A percentile compares a stretch with the other conserved stretches of the same genome.
Conservation (phyloP, 1,284 basidiomycete species). For the Heterobasidion irregulare region DNA sequence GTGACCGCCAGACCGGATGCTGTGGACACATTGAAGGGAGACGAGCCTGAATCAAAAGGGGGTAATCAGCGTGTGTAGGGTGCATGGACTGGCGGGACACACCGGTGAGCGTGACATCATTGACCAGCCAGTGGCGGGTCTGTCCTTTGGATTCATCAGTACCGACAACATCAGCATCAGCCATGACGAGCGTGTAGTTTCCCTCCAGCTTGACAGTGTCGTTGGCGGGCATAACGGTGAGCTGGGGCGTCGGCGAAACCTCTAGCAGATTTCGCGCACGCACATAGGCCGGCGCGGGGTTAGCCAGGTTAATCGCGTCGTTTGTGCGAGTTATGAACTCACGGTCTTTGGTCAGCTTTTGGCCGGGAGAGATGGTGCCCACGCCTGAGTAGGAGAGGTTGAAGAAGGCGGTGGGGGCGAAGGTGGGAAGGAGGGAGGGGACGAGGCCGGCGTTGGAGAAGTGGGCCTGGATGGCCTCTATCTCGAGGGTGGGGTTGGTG, state of each 20-base stretch:
- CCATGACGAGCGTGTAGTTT: slow-evolving; percentile 62
- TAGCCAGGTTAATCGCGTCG: not conserved
- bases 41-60: slow-evolving; percentile 4
- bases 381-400: slow-evolving; percentile 41
- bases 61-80: not conserved
- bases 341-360: slow-evolving; percentile 49
- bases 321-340: slow-evolving; percentile 13
- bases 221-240: slow-evolving; percentile 41
- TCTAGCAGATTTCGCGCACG: slow-evolving; percentile 25
- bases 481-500: slow-evolving; percentile 26
- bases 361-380: slow-evolving; percentile 47
- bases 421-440: slow-evolving; percentile 46
- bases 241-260: slow-evolving; percentile 38
- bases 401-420: slow-evolving; percentile 49
- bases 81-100: slow-evolving; percentile 8
- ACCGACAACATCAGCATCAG: slow-evolving; percentile 60
- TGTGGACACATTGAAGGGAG: slow-evolving; percentile 30
- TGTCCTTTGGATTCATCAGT: slow-evolving; percentile 41
- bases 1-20: slow-evolving; percentile 48
- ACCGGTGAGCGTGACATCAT: slow-evolving; percentile 47
- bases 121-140: slow-evolving; percentile 78
- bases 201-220: slow-evolving; percentile 31
- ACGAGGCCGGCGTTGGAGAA: slow-evolving; percentile 51
- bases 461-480: slow-evolving; percentile 52
- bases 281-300: too few relatives aligned